Evolutionary conservation across 257 asterid genomes (phyloP), one percentile per base, ranked within the genome.

Genomic region (Solanum paucissectum): DNA sequence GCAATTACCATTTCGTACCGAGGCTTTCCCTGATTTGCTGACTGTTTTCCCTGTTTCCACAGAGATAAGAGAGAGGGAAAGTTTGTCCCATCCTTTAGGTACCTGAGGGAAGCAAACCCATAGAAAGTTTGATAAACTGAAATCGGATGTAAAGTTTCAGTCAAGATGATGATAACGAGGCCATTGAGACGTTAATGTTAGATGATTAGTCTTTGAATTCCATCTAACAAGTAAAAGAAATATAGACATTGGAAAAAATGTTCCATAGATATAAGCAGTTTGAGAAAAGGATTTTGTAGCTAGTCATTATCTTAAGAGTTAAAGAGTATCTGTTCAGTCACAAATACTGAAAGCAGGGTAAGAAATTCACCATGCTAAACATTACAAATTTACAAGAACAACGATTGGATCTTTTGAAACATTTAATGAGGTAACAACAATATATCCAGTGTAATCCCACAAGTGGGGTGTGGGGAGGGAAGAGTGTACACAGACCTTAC

Each of bases 41-140:
- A 87, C 87, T 9, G 87, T 81, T 69, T 91, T 90, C 33, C 91
- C 93, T 64, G 93, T 87, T 87, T 91, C 93, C 37, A 86, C 64
- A 72, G 92, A 90, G 85, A 89, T 33, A 42, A 91, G 86, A 79
- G 93, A 91, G 33, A 92, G 33, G 66, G 76, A 87, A 62, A 92
- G 88, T 86, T 88, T 90, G 90, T 92, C 93, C 95, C 94, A 92
- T 69, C 94, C 95, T 90, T 91, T 92, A 3, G 93, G 93, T 33
- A 92, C 93, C 94, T 91, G 90, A 27, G 58, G 86, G 49, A 89
- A 23, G 49, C 58, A 74, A 83, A 40, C 37, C 52, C 20, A 32
- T 37, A 38, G 40, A 25, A 86, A 32, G 13, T 75, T 18, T n/a
- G 18, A 66, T 23, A 46, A 33, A 64, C 44, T 74, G 38, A 27